phyloP scores from a whole-genome alignment of 1,284 basidiomycete genomes.

The Leccinum pachyderme region DNA sequence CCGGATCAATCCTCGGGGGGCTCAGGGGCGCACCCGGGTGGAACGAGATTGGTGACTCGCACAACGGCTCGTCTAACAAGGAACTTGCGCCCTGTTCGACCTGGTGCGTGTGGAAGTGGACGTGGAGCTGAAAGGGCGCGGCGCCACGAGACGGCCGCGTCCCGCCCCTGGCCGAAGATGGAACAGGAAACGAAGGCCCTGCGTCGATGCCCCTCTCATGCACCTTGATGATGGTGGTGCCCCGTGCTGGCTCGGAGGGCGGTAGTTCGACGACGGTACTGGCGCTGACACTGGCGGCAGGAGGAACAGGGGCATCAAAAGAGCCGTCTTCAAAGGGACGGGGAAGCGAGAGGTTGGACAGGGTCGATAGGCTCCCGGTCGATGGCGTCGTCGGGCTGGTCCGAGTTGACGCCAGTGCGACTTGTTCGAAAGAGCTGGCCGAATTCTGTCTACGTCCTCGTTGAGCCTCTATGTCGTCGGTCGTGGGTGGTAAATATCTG shows the following conservation, averaged over 20 bases:
- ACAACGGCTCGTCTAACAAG: conserved; percentile 16
- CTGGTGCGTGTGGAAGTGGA: not conserved
- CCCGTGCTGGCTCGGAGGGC: not conserved
- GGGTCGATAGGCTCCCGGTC: conserved; percentile 14
- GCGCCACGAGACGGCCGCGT: not conserved
- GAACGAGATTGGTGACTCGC: conserved; percentile 26
- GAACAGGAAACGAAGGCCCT: conserved; percentile 10
- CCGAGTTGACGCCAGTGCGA: conserved; percentile 6
- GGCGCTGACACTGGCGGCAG: not conserved
- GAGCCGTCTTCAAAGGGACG: conserved; percentile 21
- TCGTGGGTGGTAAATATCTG: not conserved
- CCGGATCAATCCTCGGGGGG: not conserved
- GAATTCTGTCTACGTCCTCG: conserved; percentile 10
- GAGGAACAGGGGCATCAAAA: not conserved
- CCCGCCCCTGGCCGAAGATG: not conserved
- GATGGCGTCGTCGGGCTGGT: not conserved
- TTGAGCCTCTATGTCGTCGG: not conserved
- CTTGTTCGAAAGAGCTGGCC: conserved; percentile 14
- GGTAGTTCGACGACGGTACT: conserved; percentile 1
- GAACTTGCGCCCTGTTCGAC: conserved; percentile 3
- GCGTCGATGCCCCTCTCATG: conserved; percentile 20
- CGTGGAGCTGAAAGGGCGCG: not conserved
- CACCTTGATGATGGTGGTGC: conserved; percentile 5
- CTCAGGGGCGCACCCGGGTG: not conserved
- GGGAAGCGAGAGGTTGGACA: conserved; percentile 22